phyloP scores from a whole-genome alignment of 1,284 basidiomycete species.

The Tremellales sp. region DNA sequence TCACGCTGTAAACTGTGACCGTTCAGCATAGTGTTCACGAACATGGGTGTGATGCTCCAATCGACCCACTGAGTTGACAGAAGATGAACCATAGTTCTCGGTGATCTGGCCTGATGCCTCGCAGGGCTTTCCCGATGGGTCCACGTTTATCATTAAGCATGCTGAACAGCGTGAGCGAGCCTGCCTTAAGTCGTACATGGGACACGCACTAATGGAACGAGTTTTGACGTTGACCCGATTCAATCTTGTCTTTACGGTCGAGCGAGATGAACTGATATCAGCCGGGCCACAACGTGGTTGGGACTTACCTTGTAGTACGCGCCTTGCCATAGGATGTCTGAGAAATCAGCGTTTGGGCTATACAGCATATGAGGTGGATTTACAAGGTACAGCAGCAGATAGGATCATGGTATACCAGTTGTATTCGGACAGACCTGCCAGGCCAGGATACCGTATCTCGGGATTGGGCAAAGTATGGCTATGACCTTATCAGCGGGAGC shows the following conservation, averaged over 20 bases:
- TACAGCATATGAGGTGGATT: conserved; percentile 8
- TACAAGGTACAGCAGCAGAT: conserved; percentile 42
- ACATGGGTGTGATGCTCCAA: background rate
- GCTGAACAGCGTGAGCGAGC: conserved; percentile 21
- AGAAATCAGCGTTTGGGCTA: conserved; percentile 5
- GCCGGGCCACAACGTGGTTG: conserved; percentile 49
- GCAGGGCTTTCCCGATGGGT: conserved; percentile 66
- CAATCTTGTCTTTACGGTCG: conserved; percentile 76
- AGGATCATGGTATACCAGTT: conserved; percentile 47
- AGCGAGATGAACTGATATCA: conserved; percentile 83
- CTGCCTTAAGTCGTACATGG: background rate
- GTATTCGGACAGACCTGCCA: conserved; percentile 52
- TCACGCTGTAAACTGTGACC: conserved; percentile 69
- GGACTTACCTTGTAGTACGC: conserved; percentile 94
- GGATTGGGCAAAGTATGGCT: conserved; percentile 26
- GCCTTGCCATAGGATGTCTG: conserved; percentile 81
- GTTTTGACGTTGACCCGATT: conserved; percentile 78
- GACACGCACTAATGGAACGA: conserved; percentile 63
- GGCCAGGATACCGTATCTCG: conserved; percentile 72
- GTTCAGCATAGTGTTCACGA: conserved; percentile 3
- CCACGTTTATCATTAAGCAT: conserved; percentile 81
- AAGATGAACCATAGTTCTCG: conserved; percentile 73
- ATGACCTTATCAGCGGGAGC: conserved; percentile 5
- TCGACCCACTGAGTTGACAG: conserved; percentile 69
- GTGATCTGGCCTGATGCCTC: conserved; percentile 58